Evolutionary conservation across 2,329 filamentous ascomycete species (phyloP), one percentile per base, ranked within the genome.

Genomic region (Ambrosiella cleistominuta): DNA sequence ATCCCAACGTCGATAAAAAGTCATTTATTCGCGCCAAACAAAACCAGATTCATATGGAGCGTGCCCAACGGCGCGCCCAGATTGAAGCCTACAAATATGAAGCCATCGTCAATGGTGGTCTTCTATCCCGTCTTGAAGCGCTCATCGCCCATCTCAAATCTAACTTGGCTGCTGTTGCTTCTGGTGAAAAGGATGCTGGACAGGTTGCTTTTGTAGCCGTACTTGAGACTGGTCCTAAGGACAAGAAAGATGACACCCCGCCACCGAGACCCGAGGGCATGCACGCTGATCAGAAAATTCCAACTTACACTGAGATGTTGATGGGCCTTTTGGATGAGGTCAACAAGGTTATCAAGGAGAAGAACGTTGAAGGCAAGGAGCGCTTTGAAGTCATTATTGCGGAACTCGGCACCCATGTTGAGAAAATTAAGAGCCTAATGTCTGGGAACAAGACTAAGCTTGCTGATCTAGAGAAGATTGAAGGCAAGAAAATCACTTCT

Each of bases 21-120:
- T 97, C 91, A 61, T 98, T 98, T 71, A 98, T 98, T 70, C 88
- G 91, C 63, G 94, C 93, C 63, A 98, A 98, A 73, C 93, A 97
- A 74, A 85, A 83, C 65, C 90, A 98, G 72, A 98, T 98, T 66
- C 93, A 98, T 70, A 82, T 90, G 67, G 85, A 96, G 69, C 85
- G 93, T 58, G 77, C 83, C 64, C 85, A 94, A 66, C 85, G 93
- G 59, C 88, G 86, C 68, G 82, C 86, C 65, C 85, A 95, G 66
- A 97, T 98, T 68, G 83, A 86, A 65, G 93, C 88, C 6, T 78
- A 93, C 64, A 91, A 91, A 72, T 97, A 95, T 71, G 93, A 94
- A 72, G 84, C 86, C 62, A 80, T 88, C 66, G 84, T 98, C 74
- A 97, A 98, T 71, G 87, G 96, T 74, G 88, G 87, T 55, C 78